A percentile compares a stretch with the other conserved stretches of the same genome.
Evolutionary conservation across 31 red algal genomes (phyloP).

Genomic region (Porphyra umbilicalis): DNA sequence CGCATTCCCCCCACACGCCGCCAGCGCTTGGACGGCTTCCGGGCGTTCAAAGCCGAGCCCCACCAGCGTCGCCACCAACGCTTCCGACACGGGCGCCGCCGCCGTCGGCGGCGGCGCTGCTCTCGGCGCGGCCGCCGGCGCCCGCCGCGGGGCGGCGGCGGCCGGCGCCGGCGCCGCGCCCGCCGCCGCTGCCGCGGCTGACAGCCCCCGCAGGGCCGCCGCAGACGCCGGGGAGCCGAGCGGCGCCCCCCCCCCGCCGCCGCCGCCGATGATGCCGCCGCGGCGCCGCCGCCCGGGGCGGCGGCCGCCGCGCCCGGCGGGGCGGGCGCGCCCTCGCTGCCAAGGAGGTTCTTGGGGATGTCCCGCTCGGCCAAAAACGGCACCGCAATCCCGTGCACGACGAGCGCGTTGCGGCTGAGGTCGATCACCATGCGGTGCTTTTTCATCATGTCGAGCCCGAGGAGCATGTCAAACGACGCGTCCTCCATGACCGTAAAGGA

Average conservation of each 20-base stretch:
- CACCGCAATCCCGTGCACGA: constrained; percentile 28
- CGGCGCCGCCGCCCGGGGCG: neutral
- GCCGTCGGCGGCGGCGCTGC: neutral
- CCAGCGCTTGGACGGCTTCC: constrained; percentile 35
- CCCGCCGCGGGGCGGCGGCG: neutral
- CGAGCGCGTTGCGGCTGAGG: constrained; percentile 44
- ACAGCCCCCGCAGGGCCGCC: neutral
- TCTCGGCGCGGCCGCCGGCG: neutral
- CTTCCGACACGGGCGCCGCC: neutral
- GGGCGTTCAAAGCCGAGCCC: constrained; percentile 40
- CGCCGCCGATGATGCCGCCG: neutral
- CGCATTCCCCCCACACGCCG: constrained; percentile 24
- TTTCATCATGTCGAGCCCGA: constrained; percentile 88
- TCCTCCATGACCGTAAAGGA: constrained; percentile 83
- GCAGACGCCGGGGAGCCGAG: neutral
- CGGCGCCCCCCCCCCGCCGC: neutral
- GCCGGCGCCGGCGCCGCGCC: neutral
- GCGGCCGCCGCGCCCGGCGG: neutral
- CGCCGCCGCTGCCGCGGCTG: neutral
- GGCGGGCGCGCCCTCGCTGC: neutral
- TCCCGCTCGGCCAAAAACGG: constrained; percentile 75
- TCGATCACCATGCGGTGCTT: constrained; percentile 74
- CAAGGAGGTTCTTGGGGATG: constrained; percentile 36
- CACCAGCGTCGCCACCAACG: constrained; percentile 21
- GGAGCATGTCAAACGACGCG: constrained; percentile 73